Evolutionary conservation across 2,329 filamentous ascomycete species (phyloP), one percentile per base, ranked within the genome.

Genomic region (Colletotrichum sp.): DNA sequence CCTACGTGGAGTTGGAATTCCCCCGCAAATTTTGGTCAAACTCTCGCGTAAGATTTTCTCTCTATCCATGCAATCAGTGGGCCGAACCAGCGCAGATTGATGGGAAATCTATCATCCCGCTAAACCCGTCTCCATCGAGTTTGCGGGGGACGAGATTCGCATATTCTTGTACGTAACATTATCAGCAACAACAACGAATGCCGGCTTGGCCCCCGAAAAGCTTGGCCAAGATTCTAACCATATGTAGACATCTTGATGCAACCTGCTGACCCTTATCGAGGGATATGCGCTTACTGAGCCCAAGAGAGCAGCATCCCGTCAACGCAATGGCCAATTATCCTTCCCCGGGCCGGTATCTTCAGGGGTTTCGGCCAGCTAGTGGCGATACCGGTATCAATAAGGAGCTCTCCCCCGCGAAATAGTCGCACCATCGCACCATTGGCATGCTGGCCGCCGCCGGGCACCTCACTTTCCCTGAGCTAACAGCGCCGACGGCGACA

Each of bases 21-120:
- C 68, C 72, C 72, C 68, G 72, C 68, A 75, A 55, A 62, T 10
- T 62, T 68, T 44, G 21, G 36, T 60, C 52, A 75, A 72, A 16
- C 30, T 75, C 49, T 72, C 18, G 28, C 72, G 72, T 75, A 75
- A 75, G 72, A 75, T 75, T 62, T 75, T 72, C 72, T 21, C 28
- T 13, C n/a, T 7, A 63, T 44, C 52, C 68, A 39, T 62, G 68
- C 39, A 72, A 75, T 72, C 62, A 67, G 72, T 72, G 52, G 72
- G 21, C 28, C 52, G 24, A 39, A 15, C 32, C 49, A 32, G 49
- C 60, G n/a, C 60, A 65, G 34, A 65, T 65, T 18, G 44, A 52
- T 32, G 32, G 36, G 30, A 24, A 49, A 15, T 26, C 24, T 13
- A 49, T 36, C 28, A 26, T 28, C 8, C 49, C 18, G 6, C 21